phyloP scores from a whole-genome alignment of 2,329 filamentous ascomycete genomes.

The Nemania bipapillata region DNA sequence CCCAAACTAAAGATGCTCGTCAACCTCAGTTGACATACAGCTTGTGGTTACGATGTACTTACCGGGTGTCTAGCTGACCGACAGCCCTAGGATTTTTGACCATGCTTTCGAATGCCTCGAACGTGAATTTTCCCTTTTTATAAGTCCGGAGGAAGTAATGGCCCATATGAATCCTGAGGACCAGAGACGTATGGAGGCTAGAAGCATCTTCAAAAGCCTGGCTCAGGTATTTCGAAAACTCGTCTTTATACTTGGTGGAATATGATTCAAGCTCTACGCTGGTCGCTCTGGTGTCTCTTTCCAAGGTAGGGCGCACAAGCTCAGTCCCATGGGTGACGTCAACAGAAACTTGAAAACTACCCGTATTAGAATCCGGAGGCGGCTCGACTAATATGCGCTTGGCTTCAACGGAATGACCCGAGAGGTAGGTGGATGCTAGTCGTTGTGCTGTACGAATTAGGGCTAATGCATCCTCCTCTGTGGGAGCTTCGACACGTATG shows the following conservation, averaged over 20 bases:
- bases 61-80: conserved; percentile 41
- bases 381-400: conserved; percentile 43
- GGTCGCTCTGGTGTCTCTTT: conserved; percentile 7
- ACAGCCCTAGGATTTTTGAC: conserved; percentile 40
- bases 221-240: conserved; percentile 32
- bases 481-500: conserved; percentile 36
- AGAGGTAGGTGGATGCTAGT: conserved; percentile 31
- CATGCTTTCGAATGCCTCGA: conserved; percentile 42
- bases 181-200: conserved; percentile 34
- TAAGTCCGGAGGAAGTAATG: conserved; percentile 39
- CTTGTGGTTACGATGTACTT: conserved; percentile 2
- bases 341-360: conserved; percentile 36
- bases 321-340: conserved; percentile 17
- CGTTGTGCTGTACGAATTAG: conserved; percentile 37
- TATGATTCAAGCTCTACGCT: neutral
- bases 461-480: conserved; percentile 30
- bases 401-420: conserved; percentile 5
- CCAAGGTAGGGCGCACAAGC: conserved; percentile 31
- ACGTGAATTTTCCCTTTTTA: conserved; percentile 30
- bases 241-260: conserved; percentile 29
- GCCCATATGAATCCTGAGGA: conserved; percentile 40
- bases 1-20: conserved; percentile 41
- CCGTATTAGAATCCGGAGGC: conserved; percentile 22
- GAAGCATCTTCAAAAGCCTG: conserved; percentile 39
- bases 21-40: neutral